Evolutionary conservation across 768 basidiomycete genomes (phyloP).

Genomic region (Termitomyces sp.): DNA sequence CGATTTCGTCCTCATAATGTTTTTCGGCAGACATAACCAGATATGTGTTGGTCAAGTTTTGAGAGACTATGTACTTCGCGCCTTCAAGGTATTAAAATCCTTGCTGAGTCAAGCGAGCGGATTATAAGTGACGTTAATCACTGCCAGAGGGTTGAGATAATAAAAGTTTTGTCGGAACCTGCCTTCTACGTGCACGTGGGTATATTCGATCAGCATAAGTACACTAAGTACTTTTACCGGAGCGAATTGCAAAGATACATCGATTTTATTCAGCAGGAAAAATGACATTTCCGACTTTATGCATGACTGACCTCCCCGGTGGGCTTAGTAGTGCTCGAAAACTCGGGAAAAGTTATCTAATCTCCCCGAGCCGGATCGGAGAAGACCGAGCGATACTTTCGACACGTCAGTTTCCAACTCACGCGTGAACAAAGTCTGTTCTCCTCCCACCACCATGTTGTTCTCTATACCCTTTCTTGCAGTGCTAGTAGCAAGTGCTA

Average conservation of each 20-base stretch:
- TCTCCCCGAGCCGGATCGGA: constrained; percentile 1
- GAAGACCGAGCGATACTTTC: constrained; percentile 16
- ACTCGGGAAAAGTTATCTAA: not conserved
- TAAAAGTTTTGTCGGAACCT: constrained; percentile 14
- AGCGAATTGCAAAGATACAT: not conserved
- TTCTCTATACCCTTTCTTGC: constrained; percentile 50
- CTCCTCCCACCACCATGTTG: constrained; percentile 44
- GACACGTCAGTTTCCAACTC: constrained; percentile 15
- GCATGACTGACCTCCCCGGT: not conserved
- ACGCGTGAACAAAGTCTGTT: constrained; percentile 4
- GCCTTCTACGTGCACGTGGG: not conserved
- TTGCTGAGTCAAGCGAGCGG: constrained; percentile 16
- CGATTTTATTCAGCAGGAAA: not conserved
- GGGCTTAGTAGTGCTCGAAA: not conserved
- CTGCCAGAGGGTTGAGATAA: constrained; percentile 1
- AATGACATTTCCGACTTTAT: not conserved
- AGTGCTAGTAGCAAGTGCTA: constrained; percentile 45
- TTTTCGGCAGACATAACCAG: constrained; percentile 27
- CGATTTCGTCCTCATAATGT: constrained; percentile 14
- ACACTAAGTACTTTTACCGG: not conserved
- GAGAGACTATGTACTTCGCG: not conserved
- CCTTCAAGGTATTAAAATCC: not conserved
- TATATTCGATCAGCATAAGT: not conserved
- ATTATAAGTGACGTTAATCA: not conserved
- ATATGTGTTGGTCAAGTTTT: not conserved